phyloP scores from a whole-genome alignment of 176 grass and related monocot species.

The Urochloa ruziziensis region DNA sequence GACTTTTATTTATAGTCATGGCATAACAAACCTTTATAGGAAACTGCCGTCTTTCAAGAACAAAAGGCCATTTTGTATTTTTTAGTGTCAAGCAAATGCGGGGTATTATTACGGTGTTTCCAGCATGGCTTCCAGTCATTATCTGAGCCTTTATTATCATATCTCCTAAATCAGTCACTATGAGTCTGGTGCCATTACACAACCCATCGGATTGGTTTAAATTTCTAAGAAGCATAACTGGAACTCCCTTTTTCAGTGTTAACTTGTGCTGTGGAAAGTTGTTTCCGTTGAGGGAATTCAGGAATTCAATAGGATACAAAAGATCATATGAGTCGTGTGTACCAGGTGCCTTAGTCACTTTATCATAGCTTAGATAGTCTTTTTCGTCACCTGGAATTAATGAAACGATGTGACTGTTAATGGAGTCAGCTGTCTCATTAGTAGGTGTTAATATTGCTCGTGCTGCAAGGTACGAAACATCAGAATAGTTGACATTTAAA shows the following conservation, averaged over 20 bases:
- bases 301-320: not conserved
- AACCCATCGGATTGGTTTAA: not conserved
- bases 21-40: not conserved
- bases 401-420: not conserved
- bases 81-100: not conserved
- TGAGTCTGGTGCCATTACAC: not conserved
- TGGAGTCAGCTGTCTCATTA: not conserved
- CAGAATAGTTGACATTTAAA: not conserved
- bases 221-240: slow-evolving; percentile 10
- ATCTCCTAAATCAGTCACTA: not conserved
- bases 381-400: not conserved
- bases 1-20: not conserved
- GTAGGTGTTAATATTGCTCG: not conserved
- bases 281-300: too few relatives aligned
- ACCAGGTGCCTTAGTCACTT: not conserved
- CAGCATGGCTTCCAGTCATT: not conserved
- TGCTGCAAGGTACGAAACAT: not conserved
- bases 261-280: too few relatives aligned
- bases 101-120: not conserved
- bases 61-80: not conserved
- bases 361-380: not conserved
- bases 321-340: not conserved
- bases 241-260: too few relatives aligned
- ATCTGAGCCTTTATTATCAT: not conserved
- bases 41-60: not conserved